Base-by-base conservation (phyloP, 805 yeast genomes). In the Nakazawaea ambrosiae region DNA sequence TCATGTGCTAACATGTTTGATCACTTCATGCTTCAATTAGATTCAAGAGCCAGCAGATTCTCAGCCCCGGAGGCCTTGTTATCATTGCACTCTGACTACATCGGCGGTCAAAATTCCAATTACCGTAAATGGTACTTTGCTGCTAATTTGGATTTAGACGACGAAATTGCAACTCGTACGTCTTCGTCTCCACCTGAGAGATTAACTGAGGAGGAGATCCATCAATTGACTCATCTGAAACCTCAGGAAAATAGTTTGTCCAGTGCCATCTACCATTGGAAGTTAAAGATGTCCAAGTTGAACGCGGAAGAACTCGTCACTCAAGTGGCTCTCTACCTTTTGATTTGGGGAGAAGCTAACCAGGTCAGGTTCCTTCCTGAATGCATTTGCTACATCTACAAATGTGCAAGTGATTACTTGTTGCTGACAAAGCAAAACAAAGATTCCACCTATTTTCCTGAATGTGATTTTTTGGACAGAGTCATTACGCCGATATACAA, bases 71-170 rank as follows among this genome's bases (percentile, higher is more conserved):
- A 63, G 40, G 97, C 97, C 0, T 63, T 90, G 40, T 52, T 78
- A 2, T 74, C 90, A 0, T 60, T 90, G 24, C 97, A 90, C 59
- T 79, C 87, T 1, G 95, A 89, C 44, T 90, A 90, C 58, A 86
- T 90, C 44, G 97, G 96, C 0, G 97, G 97, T 14, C 85, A 79
- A 34, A 66, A 78, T 42, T 74, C 97, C 3, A 90, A 90, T 59
- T 90, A 80, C 59, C 74, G 81, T 51, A 87, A 84, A 58, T 90
- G 97, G 97, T 87, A 78, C 56, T 84, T 89, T 59, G 86, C 94
- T 31, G 86, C 95, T 7, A 86, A 80, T 57, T 62, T 82, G 26
- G 88, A 81, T 46, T 58, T 81, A 33, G 96, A 88, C 58, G 82
- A 75, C 38, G 81, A 73, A 37, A 60, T 75, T 30, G 11, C 17